Evolutionary conservation across 202 grass and related monocot genomes (phyloP).

Genomic region (Sporobolus alterniflorus): DNA sequence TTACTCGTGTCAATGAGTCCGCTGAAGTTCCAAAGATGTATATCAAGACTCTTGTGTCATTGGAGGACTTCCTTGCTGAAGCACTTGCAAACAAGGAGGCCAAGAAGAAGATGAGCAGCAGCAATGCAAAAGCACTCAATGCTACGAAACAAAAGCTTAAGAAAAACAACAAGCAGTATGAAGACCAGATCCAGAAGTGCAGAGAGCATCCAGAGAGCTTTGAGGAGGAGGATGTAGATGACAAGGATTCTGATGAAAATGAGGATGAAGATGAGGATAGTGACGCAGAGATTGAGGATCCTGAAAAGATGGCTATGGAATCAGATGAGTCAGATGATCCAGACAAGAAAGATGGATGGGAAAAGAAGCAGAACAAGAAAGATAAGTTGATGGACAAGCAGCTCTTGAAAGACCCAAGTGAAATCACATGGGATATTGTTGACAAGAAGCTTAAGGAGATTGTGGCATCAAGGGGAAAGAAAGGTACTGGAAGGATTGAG

Average conservation of each 20-base stretch:
- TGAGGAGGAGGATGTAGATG: constrained; percentile 57
- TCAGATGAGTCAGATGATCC: constrained; percentile 50
- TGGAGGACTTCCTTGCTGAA: constrained; percentile 89
- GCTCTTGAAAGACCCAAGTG: constrained; percentile 85
- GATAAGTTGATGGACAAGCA: constrained; percentile 85
- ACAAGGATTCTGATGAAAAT: constrained; percentile 26
- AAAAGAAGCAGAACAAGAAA: constrained; percentile 55
- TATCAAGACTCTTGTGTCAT: constrained; percentile 79
- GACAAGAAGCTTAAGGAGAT: constrained; percentile 91
- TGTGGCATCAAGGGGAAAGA: constrained; percentile 87
- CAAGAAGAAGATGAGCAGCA: constrained; percentile 99
- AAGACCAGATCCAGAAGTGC: constrained; percentile 70
- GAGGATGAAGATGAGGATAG: constrained; percentile 15
- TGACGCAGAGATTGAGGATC: constrained; percentile 63
- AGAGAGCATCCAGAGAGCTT: constrained; percentile 69
- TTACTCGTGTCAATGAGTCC: constrained; percentile 81
- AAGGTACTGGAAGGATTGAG: constrained; percentile 88
- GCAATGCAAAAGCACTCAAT: constrained; percentile 79
- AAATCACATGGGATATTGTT: constrained; percentile 95
- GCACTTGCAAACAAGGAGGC: constrained; percentile 90
- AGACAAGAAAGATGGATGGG: not conserved
- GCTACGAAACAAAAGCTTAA: constrained; percentile 92
- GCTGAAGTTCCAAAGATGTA: constrained; percentile 77
- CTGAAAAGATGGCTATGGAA: constrained; percentile 32
- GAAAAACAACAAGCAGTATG: constrained; percentile 96